Evolutionary conservation across 140 eudicot genomes (phyloP), one percentile per base, ranked within the genome.

Genomic region (Cichorium intybus): DNA sequence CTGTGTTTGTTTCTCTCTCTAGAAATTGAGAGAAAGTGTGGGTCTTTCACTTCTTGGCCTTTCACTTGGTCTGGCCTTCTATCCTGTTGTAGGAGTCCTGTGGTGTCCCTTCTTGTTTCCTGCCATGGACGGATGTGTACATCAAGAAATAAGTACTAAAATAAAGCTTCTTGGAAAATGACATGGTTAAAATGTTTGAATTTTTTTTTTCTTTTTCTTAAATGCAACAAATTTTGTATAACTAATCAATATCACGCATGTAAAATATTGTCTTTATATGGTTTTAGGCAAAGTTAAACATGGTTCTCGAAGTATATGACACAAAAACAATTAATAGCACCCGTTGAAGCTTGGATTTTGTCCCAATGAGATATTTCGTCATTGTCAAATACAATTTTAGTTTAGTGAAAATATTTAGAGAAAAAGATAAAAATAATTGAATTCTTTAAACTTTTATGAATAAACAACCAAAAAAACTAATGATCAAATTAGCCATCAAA

Each of bases 91-190:
- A 62, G 69, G 73, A 59, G 78, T 60, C 76, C 66, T 79, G 75
- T 69, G 73, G 64, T 54, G 77, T 78, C 75, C 75, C 83, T 48
- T 74, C 68, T 74, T 75, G 75, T 75, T 60, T 75, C 52, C 68
- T 77, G 81, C 60, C 82, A 71, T 77, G 78, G 80, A 74, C 74
- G 74, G 81, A 75, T 75, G 85, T 74, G 79, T 60, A 56, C 73
- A 75, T 71, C 82, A 61, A 22, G 60, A 61, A 70, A 35, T 66
- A 65, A 61, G 52, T 70, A 56, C 66, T 73, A 69, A 72, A 64
- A 46, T 53, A 46, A 73, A 55, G 49, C 55, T 17, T 1, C 24
- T 46, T 18, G 20, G 26, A 45, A 41, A 62, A 62, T 62, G 56
- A 62, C 68, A 26, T 62, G 41, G 49, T 43, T 14, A 43, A 37